Percentiles rank a stretch among this genome's conserved stretches.
phyloP scores from a whole-genome alignment of 306 rosid species.

The Pueraria montana region DNA sequence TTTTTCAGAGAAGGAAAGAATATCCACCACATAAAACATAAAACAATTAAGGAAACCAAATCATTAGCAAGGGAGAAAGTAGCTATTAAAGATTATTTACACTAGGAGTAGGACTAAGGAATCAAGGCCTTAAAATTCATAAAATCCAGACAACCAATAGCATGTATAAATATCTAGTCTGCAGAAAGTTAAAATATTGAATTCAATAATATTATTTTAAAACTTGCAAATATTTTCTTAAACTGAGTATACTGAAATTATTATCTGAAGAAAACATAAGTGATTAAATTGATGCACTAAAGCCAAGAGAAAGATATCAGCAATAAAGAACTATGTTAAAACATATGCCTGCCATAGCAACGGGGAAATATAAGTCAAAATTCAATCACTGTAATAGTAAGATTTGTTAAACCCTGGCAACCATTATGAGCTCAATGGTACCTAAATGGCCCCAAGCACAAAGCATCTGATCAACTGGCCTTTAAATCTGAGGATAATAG shows the following conservation, averaged over 20 bases:
- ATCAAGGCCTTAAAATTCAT: slow-evolving; percentile 23
- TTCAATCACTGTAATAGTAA: slow-evolving; percentile 1
- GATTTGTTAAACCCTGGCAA: slow-evolving; percentile 18
- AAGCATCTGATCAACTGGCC: slow-evolving; percentile 22
- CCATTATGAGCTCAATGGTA: slow-evolving; percentile 16
- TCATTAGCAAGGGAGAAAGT: neutral
- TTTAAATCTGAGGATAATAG: neutral
- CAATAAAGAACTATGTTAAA: too few relatives aligned
- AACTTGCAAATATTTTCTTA: neutral
- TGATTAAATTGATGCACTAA: too few relatives aligned
- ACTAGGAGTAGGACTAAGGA: neutral
- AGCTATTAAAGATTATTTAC: neutral
- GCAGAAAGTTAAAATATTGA: neutral
- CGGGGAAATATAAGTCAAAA: neutral
- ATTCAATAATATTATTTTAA: neutral
- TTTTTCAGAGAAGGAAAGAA: neutral
- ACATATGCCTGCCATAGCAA: neutral
- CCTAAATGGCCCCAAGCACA: slow-evolving; percentile 25
- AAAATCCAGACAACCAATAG: neutral
- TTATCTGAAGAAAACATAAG: too few relatives aligned
- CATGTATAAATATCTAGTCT: neutral
- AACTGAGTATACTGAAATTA: neutral
- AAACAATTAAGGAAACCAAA: neutral
- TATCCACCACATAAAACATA: neutral
- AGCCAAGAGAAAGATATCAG: too few relatives aligned